Evolutionary conservation across 768 basidiomycete species (phyloP).

Genomic region (Agaricus subrufescens): DNA sequence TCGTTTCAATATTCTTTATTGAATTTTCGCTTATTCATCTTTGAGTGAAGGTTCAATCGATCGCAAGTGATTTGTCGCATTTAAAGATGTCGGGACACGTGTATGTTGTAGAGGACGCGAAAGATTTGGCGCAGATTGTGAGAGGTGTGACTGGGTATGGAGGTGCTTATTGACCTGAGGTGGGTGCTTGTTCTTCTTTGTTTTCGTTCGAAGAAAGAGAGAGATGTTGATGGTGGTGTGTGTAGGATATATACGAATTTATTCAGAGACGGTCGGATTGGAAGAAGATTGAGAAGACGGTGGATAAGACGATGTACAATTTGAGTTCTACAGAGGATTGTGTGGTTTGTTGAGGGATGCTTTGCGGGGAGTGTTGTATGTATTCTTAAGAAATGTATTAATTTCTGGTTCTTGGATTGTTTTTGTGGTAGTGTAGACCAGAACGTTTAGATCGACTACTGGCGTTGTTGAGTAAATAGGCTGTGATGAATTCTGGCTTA

Average conservation of each 20-base stretch:
- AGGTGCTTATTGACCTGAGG: slow-evolving; percentile 92
- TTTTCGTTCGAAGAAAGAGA: background rate
- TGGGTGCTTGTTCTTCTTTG: slow-evolving; percentile 22
- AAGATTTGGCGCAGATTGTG: slow-evolving; percentile 94
- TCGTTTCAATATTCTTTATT: too few relatives aligned
- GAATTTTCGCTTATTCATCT: too few relatives aligned
- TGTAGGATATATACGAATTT: slow-evolving; percentile 90
- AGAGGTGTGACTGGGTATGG: slow-evolving; percentile 94
- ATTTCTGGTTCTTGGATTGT: too few relatives aligned
- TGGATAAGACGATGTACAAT: slow-evolving; percentile 94
- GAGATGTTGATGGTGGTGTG: background rate
- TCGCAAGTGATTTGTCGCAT: slow-evolving; percentile 86
- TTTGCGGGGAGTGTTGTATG: too few relatives aligned
- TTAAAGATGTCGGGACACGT: slow-evolving; percentile 98
- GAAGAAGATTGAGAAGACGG: slow-evolving; percentile 97
- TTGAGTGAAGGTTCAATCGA: slow-evolving; percentile 54
- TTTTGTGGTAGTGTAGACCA: too few relatives aligned
- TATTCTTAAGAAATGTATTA: too few relatives aligned
- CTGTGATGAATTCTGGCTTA: too few relatives aligned
- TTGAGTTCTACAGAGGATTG: slow-evolving; percentile 93
- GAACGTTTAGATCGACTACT: too few relatives aligned
- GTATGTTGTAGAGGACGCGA: slow-evolving; percentile 92
- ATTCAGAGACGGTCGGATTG: slow-evolving; percentile 93
- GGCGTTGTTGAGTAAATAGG: too few relatives aligned
- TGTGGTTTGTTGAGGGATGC: slow-evolving; percentile 35